Conservation (phyloP, 2,329 filamentous ascomycete species). For the Colletotrichum simmondsii region DNA sequence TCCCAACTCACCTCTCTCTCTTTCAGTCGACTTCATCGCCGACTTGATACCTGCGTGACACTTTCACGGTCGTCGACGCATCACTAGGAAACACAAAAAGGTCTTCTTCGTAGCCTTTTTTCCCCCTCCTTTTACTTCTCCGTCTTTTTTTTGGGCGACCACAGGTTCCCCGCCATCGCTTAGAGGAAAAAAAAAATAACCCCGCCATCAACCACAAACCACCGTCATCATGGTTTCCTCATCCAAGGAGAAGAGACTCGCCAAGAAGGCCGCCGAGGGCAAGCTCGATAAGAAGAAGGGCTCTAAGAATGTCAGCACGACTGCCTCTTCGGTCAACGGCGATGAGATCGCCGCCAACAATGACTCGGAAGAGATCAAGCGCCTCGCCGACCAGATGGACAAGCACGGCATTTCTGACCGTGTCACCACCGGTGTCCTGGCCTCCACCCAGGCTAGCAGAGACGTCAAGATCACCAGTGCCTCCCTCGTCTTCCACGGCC, state of each 20-base stretch:
- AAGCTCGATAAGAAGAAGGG: constrained; percentile 75
- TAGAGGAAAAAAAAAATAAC: constrained; percentile 26
- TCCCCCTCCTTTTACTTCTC: constrained; percentile 2
- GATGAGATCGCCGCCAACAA: constrained; percentile 80
- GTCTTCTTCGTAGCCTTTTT: not conserved
- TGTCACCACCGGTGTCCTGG: constrained; percentile 96
- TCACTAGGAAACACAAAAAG: not conserved
- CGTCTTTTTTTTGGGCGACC: constrained; percentile 19
- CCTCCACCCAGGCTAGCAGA: constrained; percentile 84
- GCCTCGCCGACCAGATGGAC: constrained; percentile 92
- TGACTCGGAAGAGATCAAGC: constrained; percentile 85
- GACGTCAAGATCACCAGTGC: constrained; percentile 97
- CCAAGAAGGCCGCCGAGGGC: constrained; percentile 77
- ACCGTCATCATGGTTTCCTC: constrained; percentile 69
- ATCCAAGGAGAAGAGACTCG: constrained; percentile 77
- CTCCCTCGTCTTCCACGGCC: constrained; percentile 97
- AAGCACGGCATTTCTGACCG: constrained; percentile 96
- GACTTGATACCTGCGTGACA: constrained; percentile 31
- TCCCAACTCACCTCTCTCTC: not conserved
- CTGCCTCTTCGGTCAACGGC: constrained; percentile 75
- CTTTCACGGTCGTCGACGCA: constrained; percentile 19
- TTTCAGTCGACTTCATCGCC: constrained; percentile 30
- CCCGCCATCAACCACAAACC: constrained; percentile 33
- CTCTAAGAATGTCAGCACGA: constrained; percentile 61
- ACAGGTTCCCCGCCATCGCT: constrained; percentile 34